Evolutionary conservation across 2,329 filamentous ascomycete species (phyloP).

Genomic region (Chrysosporium queenslandicum): DNA sequence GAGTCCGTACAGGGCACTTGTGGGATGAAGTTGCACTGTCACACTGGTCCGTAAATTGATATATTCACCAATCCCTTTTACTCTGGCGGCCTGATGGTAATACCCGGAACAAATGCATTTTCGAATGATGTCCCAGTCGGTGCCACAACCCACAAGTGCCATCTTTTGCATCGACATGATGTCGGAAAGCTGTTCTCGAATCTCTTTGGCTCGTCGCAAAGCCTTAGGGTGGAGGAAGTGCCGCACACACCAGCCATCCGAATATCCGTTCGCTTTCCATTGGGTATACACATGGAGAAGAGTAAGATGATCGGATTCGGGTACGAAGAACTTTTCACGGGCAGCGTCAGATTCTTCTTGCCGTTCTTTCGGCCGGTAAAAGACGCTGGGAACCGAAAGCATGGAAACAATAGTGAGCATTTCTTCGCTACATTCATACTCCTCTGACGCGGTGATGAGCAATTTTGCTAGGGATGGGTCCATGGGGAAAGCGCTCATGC

Average conservation of each 20-base stretch:
- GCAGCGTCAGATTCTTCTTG: slow-evolving; percentile 94
- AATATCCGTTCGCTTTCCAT: slow-evolving; percentile 84
- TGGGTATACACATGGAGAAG: slow-evolving; percentile 92
- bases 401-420: slow-evolving; percentile 98
- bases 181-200: slow-evolving; percentile 82
- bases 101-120: slow-evolving; percentile 97
- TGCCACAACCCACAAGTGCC: slow-evolving; percentile 76
- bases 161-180: slow-evolving; percentile 94
- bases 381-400: slow-evolving; percentile 92
- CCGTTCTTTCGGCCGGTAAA: slow-evolving; percentile 92
- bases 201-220: slow-evolving; percentile 80
- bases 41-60: slow-evolving; percentile 92
- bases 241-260: slow-evolving; percentile 81
- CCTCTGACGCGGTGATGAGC: slow-evolving; percentile 77
- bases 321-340: slow-evolving; percentile 95
- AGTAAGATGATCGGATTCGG: slow-evolving; percentile 92
- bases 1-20: slow-evolving; percentile 79
- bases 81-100: slow-evolving; percentile 93
- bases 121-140: slow-evolving; percentile 91
- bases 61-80: slow-evolving; percentile 94
- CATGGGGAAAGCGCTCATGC: slow-evolving; percentile 98
- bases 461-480: slow-evolving; percentile 92
- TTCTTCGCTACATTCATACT: slow-evolving; percentile 90
- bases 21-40: slow-evolving; percentile 87
- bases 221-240: slow-evolving; percentile 97